Evolutionary conservation across 441 rosid genomes (phyloP).

Genomic region (Daphne laureola): DNA sequence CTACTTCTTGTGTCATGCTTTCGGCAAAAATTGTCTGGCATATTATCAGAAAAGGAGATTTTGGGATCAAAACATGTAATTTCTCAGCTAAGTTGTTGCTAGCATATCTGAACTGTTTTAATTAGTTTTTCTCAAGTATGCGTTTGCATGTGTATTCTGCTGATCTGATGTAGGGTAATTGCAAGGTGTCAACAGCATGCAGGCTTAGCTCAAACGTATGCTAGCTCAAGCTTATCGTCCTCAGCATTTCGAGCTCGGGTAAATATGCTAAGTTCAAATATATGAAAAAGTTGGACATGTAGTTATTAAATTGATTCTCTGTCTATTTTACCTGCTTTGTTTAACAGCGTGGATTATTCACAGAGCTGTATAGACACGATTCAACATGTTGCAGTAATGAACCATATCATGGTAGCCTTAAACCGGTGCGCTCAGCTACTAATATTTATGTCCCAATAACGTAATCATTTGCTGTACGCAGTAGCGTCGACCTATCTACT

Average conservation of each 20-base stretch:
- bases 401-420: conserved; percentile 37
- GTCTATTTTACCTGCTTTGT: conserved; percentile 5
- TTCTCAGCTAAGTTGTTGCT: conserved; percentile 3
- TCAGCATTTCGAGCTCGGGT: conserved; percentile 65
- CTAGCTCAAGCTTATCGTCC: conserved; percentile 42
- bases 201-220: conserved; percentile 64
- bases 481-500: too few relatives aligned
- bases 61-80: conserved; percentile 68
- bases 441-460: background rate
- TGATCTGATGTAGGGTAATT: conserved; percentile 31
- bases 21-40: conserved; percentile 49
- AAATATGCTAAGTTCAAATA: conserved; percentile 32
- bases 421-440: conserved; percentile 38
- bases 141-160: conserved; percentile 13
- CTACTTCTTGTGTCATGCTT: conserved; percentile 64
- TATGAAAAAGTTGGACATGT: conserved; percentile 11
- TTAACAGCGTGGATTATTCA: conserved; percentile 62
- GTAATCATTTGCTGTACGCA: too few relatives aligned
- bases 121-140: too few relatives aligned
- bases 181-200: conserved; percentile 61
- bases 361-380: conserved; percentile 56
- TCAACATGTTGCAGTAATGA: conserved; percentile 47
- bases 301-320: conserved; percentile 10
- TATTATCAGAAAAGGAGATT: conserved; percentile 49
- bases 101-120: too few relatives aligned